Conservation (phyloP, 495 filamentous ascomycete species). For the Trypethelium eluteriae region DNA sequence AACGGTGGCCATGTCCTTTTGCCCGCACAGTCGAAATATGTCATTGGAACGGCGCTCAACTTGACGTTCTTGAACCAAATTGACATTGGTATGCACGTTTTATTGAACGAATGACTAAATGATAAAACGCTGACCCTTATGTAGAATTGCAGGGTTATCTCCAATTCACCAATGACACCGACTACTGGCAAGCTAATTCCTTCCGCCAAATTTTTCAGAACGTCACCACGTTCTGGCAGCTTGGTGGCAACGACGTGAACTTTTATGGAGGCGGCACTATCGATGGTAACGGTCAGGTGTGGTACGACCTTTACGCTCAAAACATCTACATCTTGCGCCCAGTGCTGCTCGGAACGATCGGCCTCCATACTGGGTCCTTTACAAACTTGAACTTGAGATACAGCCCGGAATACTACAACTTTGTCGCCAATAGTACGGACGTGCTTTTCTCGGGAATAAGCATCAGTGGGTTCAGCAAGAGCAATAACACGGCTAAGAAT, state of each 20-base stretch:
- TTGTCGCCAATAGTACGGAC: slow-evolving; percentile 60
- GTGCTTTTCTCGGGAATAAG: slow-evolving; percentile 60
- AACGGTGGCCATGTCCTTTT: slow-evolving; percentile 61
- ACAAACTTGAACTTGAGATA: slow-evolving; percentile 53
- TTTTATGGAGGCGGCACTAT: slow-evolving; percentile 57
- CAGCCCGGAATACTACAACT: slow-evolving; percentile 60
- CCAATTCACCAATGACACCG: slow-evolving; percentile 55
- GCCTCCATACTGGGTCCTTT: slow-evolving; percentile 53
- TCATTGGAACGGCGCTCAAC: slow-evolving; percentile 57
- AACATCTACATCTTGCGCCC: slow-evolving; percentile 52
- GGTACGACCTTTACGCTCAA: slow-evolving; percentile 56
- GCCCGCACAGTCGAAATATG: slow-evolving; percentile 46
- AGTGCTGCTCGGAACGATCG: slow-evolving; percentile 56
- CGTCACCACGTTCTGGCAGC: slow-evolving; percentile 59
- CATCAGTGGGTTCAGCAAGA: slow-evolving; percentile 50
- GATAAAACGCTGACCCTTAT: slow-evolving; percentile 11
- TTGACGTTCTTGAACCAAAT: slow-evolving; percentile 56
- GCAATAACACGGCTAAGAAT: slow-evolving; percentile 52
- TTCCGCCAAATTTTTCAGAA: slow-evolving; percentile 60
- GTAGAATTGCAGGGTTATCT: slow-evolving; percentile 49
- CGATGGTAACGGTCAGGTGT: slow-evolving; percentile 61
- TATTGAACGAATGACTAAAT: neutral
- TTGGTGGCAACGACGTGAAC: slow-evolving; percentile 61
- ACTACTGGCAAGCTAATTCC: slow-evolving; percentile 57
- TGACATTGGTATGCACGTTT: slow-evolving; percentile 41